A percentile compares a stretch with the other conserved stretches of the same genome.
Conservation (phyloP, 139 green algal species). For the Zygnema circumcarinatum region DNA sequence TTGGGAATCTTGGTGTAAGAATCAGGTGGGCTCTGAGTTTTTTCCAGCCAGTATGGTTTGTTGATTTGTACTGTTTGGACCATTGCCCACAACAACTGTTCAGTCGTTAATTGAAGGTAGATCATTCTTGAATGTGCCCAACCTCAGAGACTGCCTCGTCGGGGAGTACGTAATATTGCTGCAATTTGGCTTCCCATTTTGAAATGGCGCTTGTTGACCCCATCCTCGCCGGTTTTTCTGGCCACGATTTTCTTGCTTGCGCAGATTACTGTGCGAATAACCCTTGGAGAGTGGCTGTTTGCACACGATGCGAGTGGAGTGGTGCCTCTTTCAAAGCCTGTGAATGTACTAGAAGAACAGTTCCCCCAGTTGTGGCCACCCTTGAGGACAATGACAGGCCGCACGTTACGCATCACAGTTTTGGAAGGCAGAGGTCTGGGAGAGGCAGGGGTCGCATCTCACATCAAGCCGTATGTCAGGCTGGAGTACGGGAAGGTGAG, state of each 20-base stretch:
- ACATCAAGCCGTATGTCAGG: background rate
- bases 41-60: too few relatives aligned
- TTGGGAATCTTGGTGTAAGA: too few relatives aligned
- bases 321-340: background rate
- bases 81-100: too few relatives aligned
- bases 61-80: too few relatives aligned
- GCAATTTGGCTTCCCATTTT: too few relatives aligned
- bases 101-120: too few relatives aligned
- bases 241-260: background rate
- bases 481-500: constrained; percentile 23
- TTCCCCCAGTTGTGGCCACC: background rate
- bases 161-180: too few relatives aligned
- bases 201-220: too few relatives aligned
- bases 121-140: too few relatives aligned
- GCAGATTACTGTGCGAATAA: background rate
- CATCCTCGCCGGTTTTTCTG: too few relatives aligned
- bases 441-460: background rate
- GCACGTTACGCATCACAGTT: background rate
- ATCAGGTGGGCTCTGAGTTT: too few relatives aligned
- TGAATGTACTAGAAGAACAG: background rate
- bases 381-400: background rate
- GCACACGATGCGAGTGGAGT: background rate
- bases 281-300: background rate
- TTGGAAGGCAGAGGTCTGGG: constrained; percentile 8
- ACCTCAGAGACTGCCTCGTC: too few relatives aligned